Percentiles rank a stretch among this genome's conserved stretches.
phyloP scores from a whole-genome alignment of 2,329 filamentous ascomycete species.

The Aspergillus sp. region DNA sequence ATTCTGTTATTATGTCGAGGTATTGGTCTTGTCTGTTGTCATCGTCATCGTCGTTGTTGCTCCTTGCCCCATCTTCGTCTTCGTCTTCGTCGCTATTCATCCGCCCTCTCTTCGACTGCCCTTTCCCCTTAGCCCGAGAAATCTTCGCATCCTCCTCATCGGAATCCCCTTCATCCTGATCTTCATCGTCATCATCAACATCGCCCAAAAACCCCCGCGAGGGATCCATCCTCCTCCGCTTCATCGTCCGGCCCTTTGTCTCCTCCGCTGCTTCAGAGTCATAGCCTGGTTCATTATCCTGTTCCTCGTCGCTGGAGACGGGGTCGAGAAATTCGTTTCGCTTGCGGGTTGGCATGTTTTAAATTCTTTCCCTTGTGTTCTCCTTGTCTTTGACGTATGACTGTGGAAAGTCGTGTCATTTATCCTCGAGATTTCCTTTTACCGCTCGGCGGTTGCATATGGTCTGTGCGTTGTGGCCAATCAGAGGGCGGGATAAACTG shows the following conservation, averaged over 20 bases:
- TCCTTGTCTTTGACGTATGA: background rate
- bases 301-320: slow-evolving; percentile 26
- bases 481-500: background rate
- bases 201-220: slow-evolving; percentile 15
- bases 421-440: slow-evolving; percentile 5
- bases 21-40: slow-evolving; percentile 7
- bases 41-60: slow-evolving; percentile 2
- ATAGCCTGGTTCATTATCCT: slow-evolving; percentile 35
- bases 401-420: background rate
- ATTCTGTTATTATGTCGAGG: slow-evolving; percentile 1
- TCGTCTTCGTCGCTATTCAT: slow-evolving; percentile 7
- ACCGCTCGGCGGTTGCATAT: slow-evolving; percentile 6
- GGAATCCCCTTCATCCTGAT: slow-evolving; percentile 8
- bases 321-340: slow-evolving; percentile 34
- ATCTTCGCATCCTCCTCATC: slow-evolving; percentile 5
- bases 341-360: slow-evolving; percentile 31
- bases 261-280: slow-evolving; percentile 38
- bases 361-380: background rate
- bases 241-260: slow-evolving; percentile 30
- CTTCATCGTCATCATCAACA: slow-evolving; percentile 30
- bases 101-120: slow-evolving; percentile 8
- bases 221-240: slow-evolving; percentile 23
- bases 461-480: slow-evolving; percentile 8
- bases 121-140: slow-evolving; percentile 12
- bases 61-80: slow-evolving; percentile 5